These are phyloP conservation scores for Alloteropsis semialata DNA, from an alignment of 176 grass and related monocot species.

Conservation along the genomic window DNA sequence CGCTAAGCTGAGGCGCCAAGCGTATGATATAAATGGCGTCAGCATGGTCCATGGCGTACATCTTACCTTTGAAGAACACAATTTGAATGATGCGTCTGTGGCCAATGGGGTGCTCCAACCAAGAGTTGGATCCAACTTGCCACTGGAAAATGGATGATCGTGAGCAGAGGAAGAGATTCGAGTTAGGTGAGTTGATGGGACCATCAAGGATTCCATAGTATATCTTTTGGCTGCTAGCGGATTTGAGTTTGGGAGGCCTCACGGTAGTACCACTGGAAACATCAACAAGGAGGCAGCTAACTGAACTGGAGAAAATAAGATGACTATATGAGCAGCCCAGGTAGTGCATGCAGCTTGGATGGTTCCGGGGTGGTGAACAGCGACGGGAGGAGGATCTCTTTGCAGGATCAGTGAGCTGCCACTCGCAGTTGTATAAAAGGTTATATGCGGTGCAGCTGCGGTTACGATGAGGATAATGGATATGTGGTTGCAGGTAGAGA, in stretches of 20 bases:
- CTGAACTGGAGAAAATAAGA: slow-evolving; percentile 26
- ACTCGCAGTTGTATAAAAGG: background rate
- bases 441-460: background rate
- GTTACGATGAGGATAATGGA: background rate
- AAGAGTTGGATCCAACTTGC: slow-evolving; percentile 34
- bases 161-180: slow-evolving; percentile 32
- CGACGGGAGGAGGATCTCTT: background rate
- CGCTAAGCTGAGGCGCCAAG: slow-evolving; percentile 17
- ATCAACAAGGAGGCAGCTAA: slow-evolving; percentile 36
- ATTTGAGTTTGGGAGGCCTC: slow-evolving; percentile 29
- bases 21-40: slow-evolving; percentile 25
- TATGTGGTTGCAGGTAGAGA: slow-evolving; percentile 27
- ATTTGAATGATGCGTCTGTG: slow-evolving; percentile 4
- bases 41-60: slow-evolving; percentile 31
- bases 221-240: background rate
- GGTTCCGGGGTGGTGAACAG: background rate
- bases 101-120: slow-evolving; percentile 4
- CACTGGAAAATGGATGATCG: slow-evolving; percentile 31
- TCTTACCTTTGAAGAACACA: slow-evolving; percentile 38
- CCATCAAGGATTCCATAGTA: slow-evolving; percentile 37
- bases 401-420: slow-evolving; percentile 14
- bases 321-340: slow-evolving; percentile 48
- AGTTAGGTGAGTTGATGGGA: slow-evolving; percentile 39
- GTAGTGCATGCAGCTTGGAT: slow-evolving; percentile 5
- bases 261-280: slow-evolving; percentile 36